Evolutionary conservation across 768 basidiomycete genomes (phyloP).

Genomic region (Tylopilus subfusipes): DNA sequence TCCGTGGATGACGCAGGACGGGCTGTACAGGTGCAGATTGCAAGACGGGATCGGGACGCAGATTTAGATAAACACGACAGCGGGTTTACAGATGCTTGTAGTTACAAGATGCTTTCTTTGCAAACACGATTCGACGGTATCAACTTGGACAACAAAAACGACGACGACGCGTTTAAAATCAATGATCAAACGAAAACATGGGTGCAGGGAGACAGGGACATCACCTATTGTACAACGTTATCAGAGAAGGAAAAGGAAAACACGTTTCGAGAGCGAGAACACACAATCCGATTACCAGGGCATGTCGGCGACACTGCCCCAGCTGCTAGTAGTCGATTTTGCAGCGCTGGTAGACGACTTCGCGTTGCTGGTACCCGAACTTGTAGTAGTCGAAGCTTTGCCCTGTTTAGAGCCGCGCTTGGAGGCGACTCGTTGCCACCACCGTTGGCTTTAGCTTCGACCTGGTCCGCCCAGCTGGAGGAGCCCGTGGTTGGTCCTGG

Average conservation of each 20-base stretch:
- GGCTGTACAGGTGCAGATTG: conserved; percentile 40
- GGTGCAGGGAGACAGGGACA: neutral
- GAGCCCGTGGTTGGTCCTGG: neutral
- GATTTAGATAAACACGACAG: neutral
- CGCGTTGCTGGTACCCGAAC: conserved; percentile 5
- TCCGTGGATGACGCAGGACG: conserved; percentile 67
- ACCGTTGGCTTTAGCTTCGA: conserved; percentile 17
- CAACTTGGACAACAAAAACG: neutral
- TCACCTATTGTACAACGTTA: conserved; percentile 7
- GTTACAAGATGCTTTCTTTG: neutral
- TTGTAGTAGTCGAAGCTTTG: conserved; percentile 9
- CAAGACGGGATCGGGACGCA: conserved; percentile 34
- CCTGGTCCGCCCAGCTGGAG: conserved; percentile 29
- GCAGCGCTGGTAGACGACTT: too few relatives aligned
- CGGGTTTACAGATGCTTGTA: neutral
- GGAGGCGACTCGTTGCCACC: neutral
- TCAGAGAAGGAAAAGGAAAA: neutral
- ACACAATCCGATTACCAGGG: conserved; percentile 20
- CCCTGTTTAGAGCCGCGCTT: conserved; percentile 17
- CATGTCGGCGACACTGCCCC: conserved; percentile 18
- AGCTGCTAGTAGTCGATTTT: conserved; percentile 16
- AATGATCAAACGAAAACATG: neutral
- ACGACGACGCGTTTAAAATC: neutral
- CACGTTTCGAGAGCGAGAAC: neutral
- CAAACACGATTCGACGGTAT: neutral